Base-by-base conservation (phyloP, 495 filamentous ascomycete genomes). In the Hamigera avellanea region DNA sequence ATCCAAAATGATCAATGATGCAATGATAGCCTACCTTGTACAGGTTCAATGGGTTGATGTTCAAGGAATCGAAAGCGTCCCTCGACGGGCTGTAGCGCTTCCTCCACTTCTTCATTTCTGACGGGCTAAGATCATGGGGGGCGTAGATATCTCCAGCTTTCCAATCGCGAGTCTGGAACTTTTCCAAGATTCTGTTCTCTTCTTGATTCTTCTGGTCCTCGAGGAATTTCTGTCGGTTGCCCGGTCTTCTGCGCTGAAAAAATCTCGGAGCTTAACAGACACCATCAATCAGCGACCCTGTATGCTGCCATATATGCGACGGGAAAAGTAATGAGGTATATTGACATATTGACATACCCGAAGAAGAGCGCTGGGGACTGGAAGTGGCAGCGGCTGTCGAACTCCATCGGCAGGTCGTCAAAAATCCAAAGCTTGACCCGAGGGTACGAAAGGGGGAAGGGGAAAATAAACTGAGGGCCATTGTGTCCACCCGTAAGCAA, bases 21-120 rank as follows among this genome's bases (percentile, higher is more conserved):
- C 21, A 33, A 14, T 8, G 17, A 4, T 6, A 6, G 60, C 73
- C 29, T 59, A 93, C 87, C 64, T 81, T 83, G 52, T 95, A 96
- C 52, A 88, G 75, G 37, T 81, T 73, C 33, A 88, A 44, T 10
- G 91, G 93, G 41, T 87, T 80, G 29, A 95, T 59, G 14, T 80
- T 80, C 57, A 96, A 55, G 18, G 76, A 57, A 59, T 95, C 87
- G 48, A 96, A 78, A 15, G 76, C 72, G 61, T 98, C 93, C 29
- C 45, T 56, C 17, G 49, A 46, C 34, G 69, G 70, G 37, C 52
- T 56, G 36, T 56, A 47, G 48, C 61, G 64, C 48, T 66, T 58
- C 41, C 63, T 66, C 67, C 75, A 81, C 61, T 82, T 85, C 55
- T 54, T 62, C 75, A 80, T 78, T 69, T 93, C 86, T 37, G 62